Base-by-base conservation (phyloP, 805 yeast species). In the Candida stauntonica region DNA sequence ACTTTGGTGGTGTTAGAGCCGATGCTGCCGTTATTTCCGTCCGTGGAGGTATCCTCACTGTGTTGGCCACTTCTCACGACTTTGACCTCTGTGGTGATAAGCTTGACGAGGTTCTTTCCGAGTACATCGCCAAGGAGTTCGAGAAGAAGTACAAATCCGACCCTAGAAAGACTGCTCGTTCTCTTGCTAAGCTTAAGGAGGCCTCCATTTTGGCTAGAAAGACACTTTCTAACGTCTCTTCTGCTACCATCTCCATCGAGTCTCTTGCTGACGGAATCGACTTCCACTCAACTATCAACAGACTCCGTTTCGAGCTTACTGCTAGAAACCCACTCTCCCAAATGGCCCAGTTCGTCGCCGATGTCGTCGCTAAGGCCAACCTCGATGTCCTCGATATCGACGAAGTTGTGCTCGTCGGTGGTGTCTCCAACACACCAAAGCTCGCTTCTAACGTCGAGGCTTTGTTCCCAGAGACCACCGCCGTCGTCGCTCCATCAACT, bases 1-100 rank as follows among this genome's bases (percentile, higher is more conserved):
- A 93, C 65, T 86, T 93, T 56, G 99, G 99, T 62, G 97, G 96
- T 59, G 74, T 88, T 52, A 77, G 98, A 67, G 81, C 95, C 29
- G 98, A 93, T 60, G 96, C 89, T 46, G 96, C 98, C 43, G 89
- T 93, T 36, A 70, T 93, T 54, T 80, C 97, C 29, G 85, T 82
- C 38, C 81, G 97, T 70, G 96, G 96, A 48, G 99, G 99, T 56
- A 77, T 93, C 51, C 73, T 86, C 67, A 91, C 99, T 39, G 71
- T 87, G 33, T 72, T 93, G 52, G 82, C 95, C 44, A 86, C 96
- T 49, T 77, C 79, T 42, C 95, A 88, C 58, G 84, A 86, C 61
- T 70, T 70, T 52, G 79, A 75, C 38, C 75, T 93, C 45, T 98
- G 98, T 58, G 99, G 99, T 62, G 83, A 79, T 54, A 70, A 77